Evolutionary conservation across 23 red algal species (phyloP).

Genomic region (Gracilaria domingensis): DNA sequence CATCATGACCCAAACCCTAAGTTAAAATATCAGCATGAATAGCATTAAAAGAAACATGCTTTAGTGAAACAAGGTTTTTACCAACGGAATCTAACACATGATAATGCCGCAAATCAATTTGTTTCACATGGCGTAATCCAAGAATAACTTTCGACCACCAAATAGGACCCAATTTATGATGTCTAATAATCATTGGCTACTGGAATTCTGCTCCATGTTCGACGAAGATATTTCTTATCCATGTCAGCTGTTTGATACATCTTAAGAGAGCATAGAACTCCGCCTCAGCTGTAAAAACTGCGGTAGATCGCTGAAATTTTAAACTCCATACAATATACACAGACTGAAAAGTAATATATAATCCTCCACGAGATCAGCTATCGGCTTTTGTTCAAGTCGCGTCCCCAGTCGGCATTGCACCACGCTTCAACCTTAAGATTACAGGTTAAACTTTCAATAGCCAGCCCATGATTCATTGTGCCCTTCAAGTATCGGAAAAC

Average conservation of each 20-base stretch:
- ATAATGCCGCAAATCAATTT: neutral
- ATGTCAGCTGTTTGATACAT: neutral
- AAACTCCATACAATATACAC: neutral
- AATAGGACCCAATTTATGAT: too few species aligned
- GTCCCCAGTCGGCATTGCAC: neutral
- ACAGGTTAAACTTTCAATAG: too few species aligned
- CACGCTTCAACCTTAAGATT: neutral
- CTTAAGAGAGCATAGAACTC: neutral
- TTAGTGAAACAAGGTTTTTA: neutral
- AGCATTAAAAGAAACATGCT: neutral
- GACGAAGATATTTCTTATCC: neutral
- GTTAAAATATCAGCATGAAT: too few species aligned
- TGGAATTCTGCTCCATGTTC: neutral
- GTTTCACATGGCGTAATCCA: neutral
- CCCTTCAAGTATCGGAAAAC: too few species aligned
- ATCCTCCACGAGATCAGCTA: neutral
- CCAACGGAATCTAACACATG: neutral
- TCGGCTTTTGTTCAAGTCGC: neutral
- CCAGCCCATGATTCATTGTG: too few species aligned
- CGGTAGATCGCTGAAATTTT: neutral
- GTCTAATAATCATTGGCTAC: too few species aligned
- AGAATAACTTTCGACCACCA: neutral
- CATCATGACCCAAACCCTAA: too few species aligned
- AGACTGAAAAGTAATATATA: neutral
- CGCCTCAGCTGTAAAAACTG: neutral